Percentiles rank a stretch among this genome's conserved stretches.
phyloP scores from a whole-genome alignment of 2,329 filamentous ascomycete genomes.

The Monilinia fructicola region DNA sequence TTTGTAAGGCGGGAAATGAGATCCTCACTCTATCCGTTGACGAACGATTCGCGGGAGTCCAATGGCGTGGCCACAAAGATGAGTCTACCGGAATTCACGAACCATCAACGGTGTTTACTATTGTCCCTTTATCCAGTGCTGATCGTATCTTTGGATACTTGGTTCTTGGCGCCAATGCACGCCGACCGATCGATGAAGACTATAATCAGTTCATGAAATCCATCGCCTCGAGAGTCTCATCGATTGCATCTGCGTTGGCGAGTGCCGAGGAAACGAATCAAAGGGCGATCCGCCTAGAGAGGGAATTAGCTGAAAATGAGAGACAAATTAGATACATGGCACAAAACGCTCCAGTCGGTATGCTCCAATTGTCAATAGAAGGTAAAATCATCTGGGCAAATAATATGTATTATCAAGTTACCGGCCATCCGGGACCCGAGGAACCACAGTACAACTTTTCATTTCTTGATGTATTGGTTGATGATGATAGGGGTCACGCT shows the following conservation, averaged over 20 bases:
- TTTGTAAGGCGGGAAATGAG: constrained; percentile 29
- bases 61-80: constrained; percentile 27
- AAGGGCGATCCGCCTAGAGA: constrained; percentile 23
- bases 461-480: constrained; percentile 33
- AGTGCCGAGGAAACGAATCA: constrained; percentile 29
- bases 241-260: constrained; percentile 32
- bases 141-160: constrained; percentile 33
- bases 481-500: constrained; percentile 31
- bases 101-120: constrained; percentile 31
- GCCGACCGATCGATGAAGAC: constrained; percentile 34
- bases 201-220: constrained; percentile 35
- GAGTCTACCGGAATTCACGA: constrained; percentile 28
- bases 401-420: constrained; percentile 35
- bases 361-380: constrained; percentile 35
- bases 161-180: constrained; percentile 35
- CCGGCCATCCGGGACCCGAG: constrained; percentile 27
- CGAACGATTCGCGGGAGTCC: constrained; percentile 29
- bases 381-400: constrained; percentile 36
- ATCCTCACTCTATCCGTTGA: constrained; percentile 32
- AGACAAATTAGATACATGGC: constrained; percentile 37
- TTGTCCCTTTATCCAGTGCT: constrained; percentile 31
- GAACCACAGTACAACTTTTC: constrained; percentile 27
- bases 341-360: constrained; percentile 37
- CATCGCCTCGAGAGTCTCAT: constrained; percentile 32
- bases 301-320: constrained; percentile 25